A percentile compares a stretch with the other conserved stretches of the same genome.
phyloP scores from a whole-genome alignment of 441 rosid species.

The Brassica balearica region DNA sequence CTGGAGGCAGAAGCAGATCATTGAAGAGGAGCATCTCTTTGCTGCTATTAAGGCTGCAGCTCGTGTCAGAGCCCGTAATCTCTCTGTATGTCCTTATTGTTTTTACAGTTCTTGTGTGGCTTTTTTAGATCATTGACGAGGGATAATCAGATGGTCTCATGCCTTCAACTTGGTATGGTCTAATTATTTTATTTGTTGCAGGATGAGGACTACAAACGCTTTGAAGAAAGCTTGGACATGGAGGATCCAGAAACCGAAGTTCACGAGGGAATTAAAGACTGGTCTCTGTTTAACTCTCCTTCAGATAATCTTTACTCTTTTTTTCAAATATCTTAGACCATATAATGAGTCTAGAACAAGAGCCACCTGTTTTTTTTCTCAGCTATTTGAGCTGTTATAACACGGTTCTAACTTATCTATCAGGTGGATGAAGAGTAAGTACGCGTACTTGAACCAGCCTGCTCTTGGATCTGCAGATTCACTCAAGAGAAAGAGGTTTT shows the following conservation, averaged over 20 bases:
- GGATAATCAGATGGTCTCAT: not conserved
- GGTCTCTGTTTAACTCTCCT: conserved; percentile 51
- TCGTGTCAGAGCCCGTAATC: conserved; percentile 69
- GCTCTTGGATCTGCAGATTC: conserved; percentile 53
- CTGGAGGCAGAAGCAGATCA: conserved; percentile 73
- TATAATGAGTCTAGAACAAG: conserved; percentile 10
- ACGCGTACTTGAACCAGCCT: conserved; percentile 88
- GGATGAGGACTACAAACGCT: conserved; percentile 66
- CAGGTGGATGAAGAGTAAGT: conserved; percentile 96
- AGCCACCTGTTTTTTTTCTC: not conserved
- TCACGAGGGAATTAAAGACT: conserved; percentile 75
- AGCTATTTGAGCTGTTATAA: not conserved
- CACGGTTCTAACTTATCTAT: conserved; percentile 16
- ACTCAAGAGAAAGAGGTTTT: conserved; percentile 55
- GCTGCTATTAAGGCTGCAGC: conserved; percentile 66
- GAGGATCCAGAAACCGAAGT: conserved; percentile 50
- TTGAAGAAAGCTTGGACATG: conserved; percentile 63
- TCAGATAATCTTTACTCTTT: not conserved
- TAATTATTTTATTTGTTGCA: conserved; percentile 31
- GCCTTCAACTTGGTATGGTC: not conserved
- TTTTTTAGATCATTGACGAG: not conserved
- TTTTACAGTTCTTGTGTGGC: conserved; percentile 17
- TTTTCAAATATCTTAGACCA: not conserved
- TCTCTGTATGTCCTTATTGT: conserved; percentile 54
- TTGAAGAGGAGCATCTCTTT: conserved; percentile 84